Conservation (phyloP, 2,329 filamentous ascomycete species). For the Clarireedia monteithiana region DNA sequence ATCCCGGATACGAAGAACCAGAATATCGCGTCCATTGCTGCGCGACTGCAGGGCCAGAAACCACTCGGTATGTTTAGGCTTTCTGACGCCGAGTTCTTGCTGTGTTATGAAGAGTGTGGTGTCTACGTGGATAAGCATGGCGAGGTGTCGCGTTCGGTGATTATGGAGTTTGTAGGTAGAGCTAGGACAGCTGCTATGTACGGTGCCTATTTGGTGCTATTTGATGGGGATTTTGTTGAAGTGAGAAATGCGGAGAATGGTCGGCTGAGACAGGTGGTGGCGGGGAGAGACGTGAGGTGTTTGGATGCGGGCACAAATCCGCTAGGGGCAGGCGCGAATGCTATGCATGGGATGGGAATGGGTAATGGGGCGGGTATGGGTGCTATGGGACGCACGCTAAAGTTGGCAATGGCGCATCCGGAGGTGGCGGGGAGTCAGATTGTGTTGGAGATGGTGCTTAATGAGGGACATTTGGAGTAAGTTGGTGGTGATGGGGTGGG, state of each 20-base stretch:
- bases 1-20: conserved; percentile 79
- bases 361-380: conserved; percentile 12
- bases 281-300: conserved; percentile 80
- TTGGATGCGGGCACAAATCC: conserved; percentile 69
- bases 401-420: conserved; percentile 92
- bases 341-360: conserved; percentile 18
- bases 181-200: conserved; percentile 83
- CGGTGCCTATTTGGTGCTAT: conserved; percentile 83
- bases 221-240: conserved; percentile 95
- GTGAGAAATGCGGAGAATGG: conserved; percentile 96
- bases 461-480: conserved; percentile 61
- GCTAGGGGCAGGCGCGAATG: conserved; percentile 42
- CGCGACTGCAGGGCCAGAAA: conserved; percentile 71
- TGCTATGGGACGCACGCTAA: conserved; percentile 64
- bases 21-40: conserved; percentile 80
- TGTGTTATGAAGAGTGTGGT: conserved; percentile 91
- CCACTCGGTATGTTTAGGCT: conserved; percentile 96
- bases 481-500: background rate
- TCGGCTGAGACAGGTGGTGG: conserved; percentile 85
- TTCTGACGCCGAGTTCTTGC: conserved; percentile 83
- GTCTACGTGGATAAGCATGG: conserved; percentile 98
- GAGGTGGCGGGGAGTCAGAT: conserved; percentile 78
- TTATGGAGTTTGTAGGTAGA: conserved; percentile 98
- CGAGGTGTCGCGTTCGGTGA: conserved; percentile 85
- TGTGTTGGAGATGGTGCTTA: conserved; percentile 84